Evolutionary conservation across 805 yeast species (phyloP), one percentile per base, ranked within the genome.

Genomic region (Ogataea populi-albae): DNA sequence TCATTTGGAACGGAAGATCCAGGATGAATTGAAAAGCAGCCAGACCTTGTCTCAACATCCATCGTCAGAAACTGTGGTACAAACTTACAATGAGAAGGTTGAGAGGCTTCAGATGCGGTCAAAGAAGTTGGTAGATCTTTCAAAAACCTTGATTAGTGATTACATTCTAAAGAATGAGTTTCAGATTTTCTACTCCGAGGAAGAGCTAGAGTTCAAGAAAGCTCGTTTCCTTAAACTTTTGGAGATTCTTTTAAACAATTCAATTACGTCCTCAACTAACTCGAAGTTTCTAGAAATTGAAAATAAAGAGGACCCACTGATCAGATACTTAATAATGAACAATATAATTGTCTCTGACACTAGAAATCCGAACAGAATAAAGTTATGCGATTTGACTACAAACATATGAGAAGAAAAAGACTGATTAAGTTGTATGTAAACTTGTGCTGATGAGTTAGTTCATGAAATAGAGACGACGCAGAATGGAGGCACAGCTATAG

Each of bases 401-500:
- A 45, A 50, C 32, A 26, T 47, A 6, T 25, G 21, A 30, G 34
- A 31, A 28, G 26, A 35, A 34, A 32, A 23, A 30, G 15, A 17
- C 14, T 15, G 7, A 21, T 15, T 32, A 32, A n/a, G n/a, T n/a
- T n/a, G n/a, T n/a, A n/a, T n/a, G n/a, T n/a, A n/a, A n/a, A n/a
- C n/a, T n/a, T n/a, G n/a, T n/a, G n/a, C n/a, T n/a, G n/a, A n/a
- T n/a, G n/a, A n/a, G n/a, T 43, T 35, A 53, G 37, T 37, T 46
- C 57, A 49, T 50, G 35, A 70, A 57, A 48, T 70, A 75, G 23
- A 73, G 58, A 47, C 69, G 67, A 42, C 81, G 69, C 30, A 75
- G 62, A 4, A 70, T 55, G 31, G 73, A 61, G 2, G 73, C 69
- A 40, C 69, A 65, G 19, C 66, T 67, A 41, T 66, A 73, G 2